Percentiles rank a stretch among this genome's conserved stretches.
Evolutionary conservation across 371 early-diverging fungal genomes (phyloP).

Genomic region (Haplosporangium sp.): DNA sequence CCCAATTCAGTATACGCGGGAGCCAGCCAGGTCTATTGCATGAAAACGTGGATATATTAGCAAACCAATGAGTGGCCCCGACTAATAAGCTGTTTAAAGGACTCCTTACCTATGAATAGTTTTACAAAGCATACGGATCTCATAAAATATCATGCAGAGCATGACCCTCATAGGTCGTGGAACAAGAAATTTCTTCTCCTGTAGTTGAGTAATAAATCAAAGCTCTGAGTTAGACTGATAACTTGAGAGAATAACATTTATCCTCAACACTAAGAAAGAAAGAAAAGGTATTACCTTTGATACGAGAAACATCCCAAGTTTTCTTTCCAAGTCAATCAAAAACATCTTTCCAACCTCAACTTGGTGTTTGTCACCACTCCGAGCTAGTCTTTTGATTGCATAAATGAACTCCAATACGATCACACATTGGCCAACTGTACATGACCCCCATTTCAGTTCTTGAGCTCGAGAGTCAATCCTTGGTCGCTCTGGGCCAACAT

Average conservation of each 20-base stretch:
- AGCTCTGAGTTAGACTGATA: not conserved
- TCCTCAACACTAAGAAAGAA: too few relatives aligned
- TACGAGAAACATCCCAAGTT: constrained; percentile 65
- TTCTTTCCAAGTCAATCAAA: constrained; percentile 71
- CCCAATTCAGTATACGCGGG: constrained; percentile 68
- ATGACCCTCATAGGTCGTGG: constrained; percentile 69
- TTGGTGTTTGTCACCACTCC: constrained; percentile 61
- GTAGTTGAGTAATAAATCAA: not conserved
- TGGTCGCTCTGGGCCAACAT: constrained; percentile 60
- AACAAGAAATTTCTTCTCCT: constrained; percentile 64
- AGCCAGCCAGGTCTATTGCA: constrained; percentile 68
- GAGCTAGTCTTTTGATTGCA: constrained; percentile 62
- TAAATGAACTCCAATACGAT: constrained; percentile 70
- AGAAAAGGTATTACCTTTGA: constrained; percentile 57
- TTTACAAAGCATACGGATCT: constrained; percentile 72
- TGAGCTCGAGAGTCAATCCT: constrained; percentile 19
- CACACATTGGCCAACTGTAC: constrained; percentile 72
- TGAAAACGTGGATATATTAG: not conserved
- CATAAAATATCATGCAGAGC: constrained; percentile 65
- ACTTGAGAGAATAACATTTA: too few relatives aligned
- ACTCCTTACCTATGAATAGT: constrained; percentile 62
- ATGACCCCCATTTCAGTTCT: constrained; percentile 64
- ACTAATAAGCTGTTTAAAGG: not conserved
- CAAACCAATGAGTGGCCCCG: not conserved
- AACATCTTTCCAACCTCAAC: constrained; percentile 75